These are phyloP conservation scores for Vicia villosa DNA, from an alignment of 306 rosid species.

Conservation along the genomic window DNA sequence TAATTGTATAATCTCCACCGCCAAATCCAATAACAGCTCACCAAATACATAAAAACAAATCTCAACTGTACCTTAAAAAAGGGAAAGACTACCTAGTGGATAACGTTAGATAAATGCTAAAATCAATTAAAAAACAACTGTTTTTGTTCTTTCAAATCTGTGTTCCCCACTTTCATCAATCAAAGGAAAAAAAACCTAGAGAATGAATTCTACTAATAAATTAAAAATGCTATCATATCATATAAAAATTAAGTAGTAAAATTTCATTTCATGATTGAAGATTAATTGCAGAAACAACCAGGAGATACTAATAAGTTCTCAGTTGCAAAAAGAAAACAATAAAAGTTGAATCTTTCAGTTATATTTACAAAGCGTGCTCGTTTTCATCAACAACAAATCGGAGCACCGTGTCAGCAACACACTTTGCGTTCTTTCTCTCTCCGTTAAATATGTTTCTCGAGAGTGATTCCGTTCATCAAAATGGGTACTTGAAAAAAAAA, in stretches of 20 bases:
- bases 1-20: constrained; percentile 34
- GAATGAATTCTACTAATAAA: background rate
- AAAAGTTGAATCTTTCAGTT: background rate
- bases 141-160: background rate
- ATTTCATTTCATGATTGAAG: background rate
- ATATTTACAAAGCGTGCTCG: constrained; percentile 43
- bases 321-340: constrained; percentile 40
- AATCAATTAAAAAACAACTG: background rate
- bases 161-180: background rate
- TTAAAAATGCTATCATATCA: constrained; percentile 13
- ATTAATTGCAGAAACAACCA: constrained; percentile 43
- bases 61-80: constrained; percentile 17
- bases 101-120: constrained; percentile 1
- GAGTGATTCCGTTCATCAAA: constrained; percentile 31
- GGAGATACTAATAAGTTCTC: constrained; percentile 43
- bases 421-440: background rate
- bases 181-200: background rate
- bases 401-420: constrained; percentile 41
- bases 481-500: constrained; percentile 1
- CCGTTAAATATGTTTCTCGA: background rate
- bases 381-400: constrained; percentile 32
- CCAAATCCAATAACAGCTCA: constrained; percentile 25
- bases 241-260: background rate
- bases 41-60: background rate
- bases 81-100: background rate